Percentiles rank a stretch among this genome's conserved stretches.
Evolutionary conservation across 2,329 filamentous ascomycete species (phyloP).

Genomic region (Grosmannia serpens): DNA sequence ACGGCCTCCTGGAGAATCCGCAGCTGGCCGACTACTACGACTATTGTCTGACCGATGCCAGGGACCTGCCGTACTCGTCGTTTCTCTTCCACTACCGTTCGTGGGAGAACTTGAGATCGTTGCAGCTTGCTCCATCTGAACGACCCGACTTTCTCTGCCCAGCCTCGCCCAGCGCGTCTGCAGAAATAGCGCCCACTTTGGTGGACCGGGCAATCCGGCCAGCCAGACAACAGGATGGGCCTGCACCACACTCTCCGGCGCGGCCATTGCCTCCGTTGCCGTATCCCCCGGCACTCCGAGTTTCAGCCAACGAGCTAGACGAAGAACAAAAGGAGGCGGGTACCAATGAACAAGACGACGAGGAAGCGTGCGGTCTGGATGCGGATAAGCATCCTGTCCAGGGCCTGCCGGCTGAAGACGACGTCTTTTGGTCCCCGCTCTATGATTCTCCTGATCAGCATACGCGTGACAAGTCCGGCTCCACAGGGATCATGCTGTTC

Average conservation of each 20-base stretch:
- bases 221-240: not conserved
- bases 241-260: not conserved
- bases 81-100: constrained; percentile 48
- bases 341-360: not conserved
- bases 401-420: not conserved
- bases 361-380: not conserved
- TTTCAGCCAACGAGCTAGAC: not conserved
- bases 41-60: constrained; percentile 39
- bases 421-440: not conserved
- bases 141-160: constrained; percentile 3
- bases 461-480: not conserved
- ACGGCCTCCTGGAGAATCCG: constrained; percentile 40
- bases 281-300: not conserved
- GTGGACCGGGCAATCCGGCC: not conserved
- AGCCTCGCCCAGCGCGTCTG: not conserved
- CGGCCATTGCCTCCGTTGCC: not conserved
- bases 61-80: constrained; percentile 37
- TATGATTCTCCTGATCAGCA: no score
- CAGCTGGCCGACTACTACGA: constrained; percentile 40
- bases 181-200: no score
- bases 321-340: not conserved
- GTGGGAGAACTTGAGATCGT: constrained; percentile 32
- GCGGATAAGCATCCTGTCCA: not conserved
- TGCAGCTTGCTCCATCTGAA: constrained; percentile 33
- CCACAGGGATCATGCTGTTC: not conserved